A percentile compares a stretch with the other conserved stretches of the same genome.
Evolutionary conservation across 1,139 yeast species (phyloP).

Genomic region (Zygoascus sp.): DNA sequence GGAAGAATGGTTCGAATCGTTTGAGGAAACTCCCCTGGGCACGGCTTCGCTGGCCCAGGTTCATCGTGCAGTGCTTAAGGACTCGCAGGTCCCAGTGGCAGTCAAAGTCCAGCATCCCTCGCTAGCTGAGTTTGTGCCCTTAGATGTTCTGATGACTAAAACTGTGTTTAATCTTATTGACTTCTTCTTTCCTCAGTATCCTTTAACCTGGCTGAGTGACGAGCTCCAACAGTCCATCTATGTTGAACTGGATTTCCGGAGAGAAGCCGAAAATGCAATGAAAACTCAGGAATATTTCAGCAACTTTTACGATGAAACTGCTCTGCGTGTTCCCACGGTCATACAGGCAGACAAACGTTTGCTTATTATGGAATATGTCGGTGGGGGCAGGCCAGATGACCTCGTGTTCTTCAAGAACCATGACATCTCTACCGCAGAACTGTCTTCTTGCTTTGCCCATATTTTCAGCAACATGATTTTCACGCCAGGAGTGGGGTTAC

Average conservation of each 20-base stretch:
- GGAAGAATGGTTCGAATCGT: constrained; percentile 62
- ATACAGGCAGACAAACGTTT: constrained; percentile 64
- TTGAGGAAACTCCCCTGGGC: constrained; percentile 77
- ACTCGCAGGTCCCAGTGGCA: constrained; percentile 71
- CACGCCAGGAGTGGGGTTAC: constrained; percentile 85
- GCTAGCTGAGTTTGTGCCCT: constrained; percentile 78
- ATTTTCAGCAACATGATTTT: constrained; percentile 93
- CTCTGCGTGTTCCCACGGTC: constrained; percentile 73
- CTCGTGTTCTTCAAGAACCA: constrained; percentile 56
- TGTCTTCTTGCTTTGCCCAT: constrained; percentile 81
- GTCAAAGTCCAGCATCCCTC: constrained; percentile 95
- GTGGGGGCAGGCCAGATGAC: constrained; percentile 82
- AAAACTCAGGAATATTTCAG: constrained; percentile 65
- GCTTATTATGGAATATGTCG: constrained; percentile 78
- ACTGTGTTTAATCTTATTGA: constrained; percentile 71
- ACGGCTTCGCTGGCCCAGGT: constrained; percentile 97
- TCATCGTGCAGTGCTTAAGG: constrained; percentile 64
- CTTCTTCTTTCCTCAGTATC: constrained; percentile 86
- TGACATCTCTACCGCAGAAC: constrained; percentile 68
- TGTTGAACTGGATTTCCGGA: constrained; percentile 80
- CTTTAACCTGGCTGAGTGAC: constrained; percentile 88
- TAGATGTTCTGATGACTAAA: constrained; percentile 76
- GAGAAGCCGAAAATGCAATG: constrained; percentile 79
- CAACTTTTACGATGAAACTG: constrained; percentile 55
- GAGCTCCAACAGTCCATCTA: constrained; percentile 82